A percentile compares a stretch with the other conserved stretches of the same genome.
Evolutionary conservation across 2,329 filamentous ascomycete species (phyloP).

Genomic region (Ophiognomonia clavigignenti-juglandacearum): DNA sequence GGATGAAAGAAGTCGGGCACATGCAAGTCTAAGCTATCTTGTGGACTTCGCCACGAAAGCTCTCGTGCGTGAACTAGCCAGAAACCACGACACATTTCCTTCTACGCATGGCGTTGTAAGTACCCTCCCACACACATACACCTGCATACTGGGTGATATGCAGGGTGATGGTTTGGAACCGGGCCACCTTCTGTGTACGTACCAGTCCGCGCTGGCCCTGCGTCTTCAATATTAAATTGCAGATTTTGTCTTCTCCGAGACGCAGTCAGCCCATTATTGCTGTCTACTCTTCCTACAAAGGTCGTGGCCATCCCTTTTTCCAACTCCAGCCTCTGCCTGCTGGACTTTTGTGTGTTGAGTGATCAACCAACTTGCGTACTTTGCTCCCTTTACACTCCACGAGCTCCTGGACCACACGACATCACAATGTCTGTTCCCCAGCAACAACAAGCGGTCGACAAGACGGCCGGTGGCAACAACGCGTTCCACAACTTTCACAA

Average conservation of each 20-base stretch:
- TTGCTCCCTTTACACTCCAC: background rate
- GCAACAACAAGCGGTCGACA: conserved; percentile 21
- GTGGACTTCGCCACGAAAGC: no score
- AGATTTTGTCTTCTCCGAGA: conserved; percentile 1
- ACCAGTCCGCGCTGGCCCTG: background rate
- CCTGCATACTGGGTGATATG: background rate
- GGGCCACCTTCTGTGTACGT: background rate
- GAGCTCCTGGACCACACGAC: background rate
- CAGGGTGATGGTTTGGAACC: background rate
- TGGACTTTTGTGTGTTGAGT: no score
- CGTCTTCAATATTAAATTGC: conserved; percentile 9
- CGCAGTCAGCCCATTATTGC: background rate
- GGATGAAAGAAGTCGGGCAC: no score
- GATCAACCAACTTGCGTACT: background rate
- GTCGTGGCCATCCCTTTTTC: background rate
- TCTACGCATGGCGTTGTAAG: background rate
- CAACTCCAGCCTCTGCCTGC: no score
- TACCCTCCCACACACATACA: background rate
- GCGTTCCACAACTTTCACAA: conserved; percentile 77
- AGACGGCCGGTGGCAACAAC: conserved; percentile 61
- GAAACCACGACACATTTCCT: no score
- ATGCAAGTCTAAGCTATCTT: no score
- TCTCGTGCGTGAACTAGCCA: no score
- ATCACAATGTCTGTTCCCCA: conserved; percentile 18
- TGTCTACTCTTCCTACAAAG: background rate